A percentile compares a stretch with the other conserved stretches of the same genome.
Evolutionary conservation across 2,329 filamentous ascomycete species (phyloP).

Genomic region (Colletotrichum euphorbiae): DNA sequence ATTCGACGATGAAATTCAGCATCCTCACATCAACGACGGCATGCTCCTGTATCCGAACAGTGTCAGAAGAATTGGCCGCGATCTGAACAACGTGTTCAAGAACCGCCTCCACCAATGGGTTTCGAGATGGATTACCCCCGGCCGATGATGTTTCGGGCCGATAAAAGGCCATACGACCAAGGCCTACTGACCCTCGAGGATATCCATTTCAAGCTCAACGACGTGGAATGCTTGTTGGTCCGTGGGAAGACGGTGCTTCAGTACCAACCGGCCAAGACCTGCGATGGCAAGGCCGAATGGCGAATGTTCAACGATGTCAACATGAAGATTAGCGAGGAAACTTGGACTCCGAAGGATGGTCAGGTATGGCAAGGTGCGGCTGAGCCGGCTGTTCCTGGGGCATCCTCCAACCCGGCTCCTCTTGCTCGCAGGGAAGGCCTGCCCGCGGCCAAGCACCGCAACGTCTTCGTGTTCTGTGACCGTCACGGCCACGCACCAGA

Average conservation of each 20-base stretch:
- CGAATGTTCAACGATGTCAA: background rate
- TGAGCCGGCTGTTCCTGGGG: too few relatives aligned
- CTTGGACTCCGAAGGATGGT: background rate
- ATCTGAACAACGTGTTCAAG: background rate
- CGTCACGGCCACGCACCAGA: conserved; percentile 33
- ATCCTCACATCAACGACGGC: background rate
- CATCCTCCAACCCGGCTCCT: background rate
- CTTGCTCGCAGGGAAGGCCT: background rate
- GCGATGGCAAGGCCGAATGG: background rate
- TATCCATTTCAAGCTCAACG: background rate
- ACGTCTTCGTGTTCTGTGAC: conserved; percentile 25
- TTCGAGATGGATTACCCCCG: background rate
- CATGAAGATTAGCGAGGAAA: background rate
- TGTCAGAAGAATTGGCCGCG: background rate
- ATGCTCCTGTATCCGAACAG: background rate
- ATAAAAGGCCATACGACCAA: background rate
- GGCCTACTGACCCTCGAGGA: background rate
- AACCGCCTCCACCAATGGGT: background rate
- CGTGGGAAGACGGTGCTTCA: conserved; percentile 10
- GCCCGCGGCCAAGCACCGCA: conserved; percentile 1
- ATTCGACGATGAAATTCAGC: background rate
- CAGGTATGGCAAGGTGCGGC: background rate
- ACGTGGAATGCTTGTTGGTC: background rate
- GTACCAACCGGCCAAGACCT: conserved; percentile 12
- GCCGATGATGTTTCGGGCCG: background rate